Base-by-base conservation (phyloP, 495 filamentous ascomycete genomes). In the Bryoglossum gracile region DNA sequence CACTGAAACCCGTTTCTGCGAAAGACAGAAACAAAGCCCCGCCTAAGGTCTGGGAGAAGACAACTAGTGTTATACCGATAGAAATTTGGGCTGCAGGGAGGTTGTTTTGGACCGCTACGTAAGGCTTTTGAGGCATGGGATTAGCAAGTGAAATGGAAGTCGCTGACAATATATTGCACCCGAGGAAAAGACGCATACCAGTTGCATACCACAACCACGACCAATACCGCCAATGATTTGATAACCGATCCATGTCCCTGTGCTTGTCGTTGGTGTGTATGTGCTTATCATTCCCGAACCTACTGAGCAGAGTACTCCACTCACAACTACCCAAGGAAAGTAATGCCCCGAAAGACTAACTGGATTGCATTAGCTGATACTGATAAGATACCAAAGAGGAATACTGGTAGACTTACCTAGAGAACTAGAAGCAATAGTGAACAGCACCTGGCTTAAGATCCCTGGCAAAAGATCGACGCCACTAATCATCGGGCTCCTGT, bases 381-480 rank as follows among this genome's bases (percentile, higher is more conserved):
- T 56, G 17, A 10, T 18, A n/a, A 18, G 37, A 3, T n/a, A 11
- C 30, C 16, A 33, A 19, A 52, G n/a, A 10, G 18, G 3, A 10
- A n/a, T n/a, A 30, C 3, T 6, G 8, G 25, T 11, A 16, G 14
- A 16, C 41, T 18, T 46, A 39, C 50, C 18, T 34, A 52, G n/a
- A 40, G 28, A 6, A 5, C 42, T 43, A 16, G 42, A 10, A 4
- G n/a, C 0, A 1, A 41, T 8, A 19, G 50, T 5, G 5, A 14
- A 9, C 6, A 48, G 8, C 8, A 48, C 19, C 14, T 41, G 35
- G 10, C 68, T 68, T 39, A 73, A 60, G 18, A 79, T 65, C 4
- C 74, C 64, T 0, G 80, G 77, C 8, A 84, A 57, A 13, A 74
- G 77, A 65, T 78, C 77, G 59, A 92, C 83, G n/a, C 89, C 89